Base-by-base conservation (phyloP, 2,329 filamentous ascomycete genomes). In the Botrytis galanthina region DNA sequence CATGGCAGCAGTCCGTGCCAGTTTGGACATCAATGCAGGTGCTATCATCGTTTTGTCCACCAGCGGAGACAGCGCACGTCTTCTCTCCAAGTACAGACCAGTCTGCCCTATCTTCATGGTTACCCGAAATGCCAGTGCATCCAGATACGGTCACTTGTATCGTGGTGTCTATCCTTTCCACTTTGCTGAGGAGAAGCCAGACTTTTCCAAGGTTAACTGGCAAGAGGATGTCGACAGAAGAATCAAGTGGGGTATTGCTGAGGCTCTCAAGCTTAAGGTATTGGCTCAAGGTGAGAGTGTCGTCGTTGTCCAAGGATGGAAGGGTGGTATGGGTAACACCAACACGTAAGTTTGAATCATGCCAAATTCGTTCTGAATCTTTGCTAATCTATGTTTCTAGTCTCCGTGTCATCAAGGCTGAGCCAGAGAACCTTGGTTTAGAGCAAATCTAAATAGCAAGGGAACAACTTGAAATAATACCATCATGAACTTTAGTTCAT, bases 91-190 rank as follows among this genome's bases (percentile, higher is more conserved):
- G 88, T 99, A 98, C 87, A 93, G 96, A 81, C 96, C 96, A 70
- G 95, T 98, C 77, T 98, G 95, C 90, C 96, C 96, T 80, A 98
- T 99, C 86, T 95, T 99, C 88, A 98, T 98, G 95, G 93, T 99
- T 77, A 97, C 95, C 77, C 92, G 96, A 80, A 97, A 92, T 83
- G 85, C 90, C 67, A 90, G 89, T 77, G 93, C 96, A 70, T 92
- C 94, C 75, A 89, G 96, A 85, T 98, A 96, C 84, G 92, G 91
- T 78, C 96, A 99, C 84, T 85, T 99, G 83, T 98, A 98, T 87
- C 95, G 96, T 82, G 96, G 96, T 80, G 95, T 99, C 76, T 99
- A 98, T 83, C 96, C 96, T 74, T 99, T 99, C 92, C 88, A 92
- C 81, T 98, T 98, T 88, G 89, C 92, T 71, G 93, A 97, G 87